A percentile compares a stretch with the other conserved stretches of the same genome.
Conservation (phyloP, 768 basidiomycete genomes). For the Trametes meyenii region DNA sequence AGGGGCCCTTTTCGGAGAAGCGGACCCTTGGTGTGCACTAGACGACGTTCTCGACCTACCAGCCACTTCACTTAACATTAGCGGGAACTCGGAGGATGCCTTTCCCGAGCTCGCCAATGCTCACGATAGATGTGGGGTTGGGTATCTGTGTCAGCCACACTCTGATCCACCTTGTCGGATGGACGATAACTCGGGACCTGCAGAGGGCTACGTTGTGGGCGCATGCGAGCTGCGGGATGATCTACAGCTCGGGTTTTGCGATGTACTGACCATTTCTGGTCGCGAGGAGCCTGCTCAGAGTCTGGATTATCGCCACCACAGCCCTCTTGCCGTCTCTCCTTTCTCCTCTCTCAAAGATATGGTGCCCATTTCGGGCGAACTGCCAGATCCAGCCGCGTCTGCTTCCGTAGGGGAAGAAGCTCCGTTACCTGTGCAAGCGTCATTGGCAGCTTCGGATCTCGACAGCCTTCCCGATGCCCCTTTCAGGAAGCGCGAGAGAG, state of each 20-base stretch:
- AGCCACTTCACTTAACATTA: background rate
- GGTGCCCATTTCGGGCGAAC: background rate
- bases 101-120: background rate
- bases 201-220: background rate
- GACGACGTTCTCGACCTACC: conserved; percentile 16
- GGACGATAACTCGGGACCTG: background rate
- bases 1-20: conserved; percentile 27
- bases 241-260: too few relatives aligned
- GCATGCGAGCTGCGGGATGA: background rate
- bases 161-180: background rate
- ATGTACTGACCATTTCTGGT: too few relatives aligned
- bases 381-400: too few relatives aligned
- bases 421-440: background rate
- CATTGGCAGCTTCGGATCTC: background rate
- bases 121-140: background rate
- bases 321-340: background rate
- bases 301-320: background rate
- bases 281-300: too few relatives aligned
- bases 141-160: background rate
- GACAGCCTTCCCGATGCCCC: background rate
- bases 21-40: conserved; percentile 27
- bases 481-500: background rate
- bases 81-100: background rate
- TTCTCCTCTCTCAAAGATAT: background rate
- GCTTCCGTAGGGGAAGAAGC: too few relatives aligned